Conservation (phyloP, 371 early-diverging fungal species). For the Mucor indicus region DNA sequence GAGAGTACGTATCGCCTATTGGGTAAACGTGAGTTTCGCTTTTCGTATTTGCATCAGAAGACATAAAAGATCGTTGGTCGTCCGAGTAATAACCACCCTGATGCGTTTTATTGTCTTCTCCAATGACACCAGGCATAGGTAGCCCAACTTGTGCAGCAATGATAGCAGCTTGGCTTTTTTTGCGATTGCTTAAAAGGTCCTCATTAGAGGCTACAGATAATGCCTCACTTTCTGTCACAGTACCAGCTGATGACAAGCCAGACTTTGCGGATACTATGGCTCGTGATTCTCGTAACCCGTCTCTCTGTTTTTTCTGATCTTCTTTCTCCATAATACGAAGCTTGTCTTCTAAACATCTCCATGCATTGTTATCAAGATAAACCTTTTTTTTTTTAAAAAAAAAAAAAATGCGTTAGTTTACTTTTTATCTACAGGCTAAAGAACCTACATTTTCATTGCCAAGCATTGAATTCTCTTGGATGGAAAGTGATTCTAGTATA, state of each 20-base stretch:
- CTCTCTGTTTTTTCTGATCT: slow-evolving; percentile 28
- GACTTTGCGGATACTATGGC: slow-evolving; percentile 10
- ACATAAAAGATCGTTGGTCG: slow-evolving; percentile 63
- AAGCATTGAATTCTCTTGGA: no score
- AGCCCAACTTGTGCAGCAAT: slow-evolving; percentile 16
- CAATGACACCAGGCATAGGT: no score
- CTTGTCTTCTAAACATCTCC: slow-evolving; percentile 64
- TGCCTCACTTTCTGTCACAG: not conserved
- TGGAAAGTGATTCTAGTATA: no score
- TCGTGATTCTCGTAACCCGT: slow-evolving; percentile 21
- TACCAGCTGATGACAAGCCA: slow-evolving; percentile 5
- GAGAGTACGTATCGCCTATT: slow-evolving; percentile 26
- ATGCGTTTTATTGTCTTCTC: not conserved
- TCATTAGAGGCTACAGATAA: not conserved
- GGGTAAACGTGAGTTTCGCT: slow-evolving; percentile 9
- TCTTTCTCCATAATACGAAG: slow-evolving; percentile 38
- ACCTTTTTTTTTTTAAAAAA: slow-evolving; percentile 22
- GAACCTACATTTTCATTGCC: no score
- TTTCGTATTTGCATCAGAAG: slow-evolving; percentile 32
- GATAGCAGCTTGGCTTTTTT: slow-evolving; percentile 2
- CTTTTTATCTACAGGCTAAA: no score
- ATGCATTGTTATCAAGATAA: slow-evolving; percentile 66
- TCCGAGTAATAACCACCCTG: slow-evolving; percentile 43
- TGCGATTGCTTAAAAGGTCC: slow-evolving; percentile 1
- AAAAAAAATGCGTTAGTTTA: no score